Conservation (phyloP, 257 asterid genomes). For the Galeopsis tetrahit region DNA sequence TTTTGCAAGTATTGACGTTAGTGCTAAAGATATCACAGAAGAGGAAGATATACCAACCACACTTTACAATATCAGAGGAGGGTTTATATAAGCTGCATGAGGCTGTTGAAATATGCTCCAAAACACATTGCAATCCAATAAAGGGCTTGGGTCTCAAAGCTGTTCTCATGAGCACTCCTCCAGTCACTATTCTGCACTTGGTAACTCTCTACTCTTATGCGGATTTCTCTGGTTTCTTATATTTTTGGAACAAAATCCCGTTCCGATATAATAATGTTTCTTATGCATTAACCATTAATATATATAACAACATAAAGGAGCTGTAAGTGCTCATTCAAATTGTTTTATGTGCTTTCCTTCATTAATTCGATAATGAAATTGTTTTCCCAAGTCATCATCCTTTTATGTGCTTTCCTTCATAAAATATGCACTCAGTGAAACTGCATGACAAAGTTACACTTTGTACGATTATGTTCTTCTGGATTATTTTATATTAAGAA, state of each 20-base stretch:
- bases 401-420: too few species aligned
- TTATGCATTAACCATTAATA: neutral
- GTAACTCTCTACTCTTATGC: conserved; percentile 46
- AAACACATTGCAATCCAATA: conserved; percentile 43
- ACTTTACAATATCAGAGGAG: conserved; percentile 66
- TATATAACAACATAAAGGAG: neutral
- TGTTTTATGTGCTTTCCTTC: neutral
- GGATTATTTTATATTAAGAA: neutral
- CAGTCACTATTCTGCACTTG: conserved; percentile 55
- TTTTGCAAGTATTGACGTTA: conserved; percentile 60
- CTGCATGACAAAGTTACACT: too few species aligned
- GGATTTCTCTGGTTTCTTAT: conserved; percentile 17
- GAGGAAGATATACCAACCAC: conserved; percentile 76
- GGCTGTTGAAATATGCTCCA: conserved; percentile 58
- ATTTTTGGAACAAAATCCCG: neutral
- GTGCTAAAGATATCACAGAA: conserved; percentile 79
- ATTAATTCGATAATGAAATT: too few species aligned
- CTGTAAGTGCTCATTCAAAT: neutral
- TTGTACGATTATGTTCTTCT: too few species aligned
- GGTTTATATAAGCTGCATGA: conserved; percentile 60
- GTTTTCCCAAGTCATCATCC: too few species aligned
- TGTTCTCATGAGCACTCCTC: conserved; percentile 83
- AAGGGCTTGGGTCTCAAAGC: conserved; percentile 69
- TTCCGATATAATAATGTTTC: neutral
- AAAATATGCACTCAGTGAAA: too few species aligned